phyloP scores from a whole-genome alignment of 1,139 yeast species.

The Lodderomyces metapsilosis region DNA sequence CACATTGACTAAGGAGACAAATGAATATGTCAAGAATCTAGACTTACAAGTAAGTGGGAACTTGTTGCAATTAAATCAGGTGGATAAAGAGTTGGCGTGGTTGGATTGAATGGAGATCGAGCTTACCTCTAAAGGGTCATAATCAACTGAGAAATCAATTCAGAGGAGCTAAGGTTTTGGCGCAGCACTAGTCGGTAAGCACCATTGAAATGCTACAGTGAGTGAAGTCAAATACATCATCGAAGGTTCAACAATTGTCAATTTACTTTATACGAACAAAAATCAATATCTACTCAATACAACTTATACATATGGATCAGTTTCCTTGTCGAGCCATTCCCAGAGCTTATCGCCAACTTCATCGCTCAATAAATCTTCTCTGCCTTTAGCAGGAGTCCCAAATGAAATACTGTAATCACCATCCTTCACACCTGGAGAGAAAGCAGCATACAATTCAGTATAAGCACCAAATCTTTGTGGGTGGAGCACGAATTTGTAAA shows the following conservation, averaged over 20 bases:
- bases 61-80: conserved; percentile 25
- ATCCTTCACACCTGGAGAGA: conserved; percentile 18
- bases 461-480: conserved; percentile 19
- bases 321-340: conserved; percentile 12
- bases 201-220: too few species aligned
- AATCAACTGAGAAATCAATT: too few species aligned
- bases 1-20: conserved; percentile 22
- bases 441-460: conserved; percentile 23
- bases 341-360: conserved; percentile 15
- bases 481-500: conserved; percentile 8
- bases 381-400: conserved; percentile 22
- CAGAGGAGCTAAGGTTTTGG: too few species aligned
- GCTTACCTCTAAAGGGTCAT: too few species aligned
- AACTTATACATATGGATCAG: conserved; percentile 10
- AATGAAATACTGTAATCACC: conserved; percentile 21
- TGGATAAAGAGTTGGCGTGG: conserved; percentile 32
- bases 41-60: conserved; percentile 28
- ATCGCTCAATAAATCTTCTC: conserved; percentile 13
- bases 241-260: too few species aligned
- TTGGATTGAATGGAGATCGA: conserved; percentile 12
- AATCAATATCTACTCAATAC: too few species aligned
- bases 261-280: too few species aligned
- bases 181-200: too few species aligned
- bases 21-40: conserved; percentile 18
- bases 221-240: too few species aligned